Conservation (phyloP, 768 basidiomycete genomes). For the Mycena sanguinolenta region DNA sequence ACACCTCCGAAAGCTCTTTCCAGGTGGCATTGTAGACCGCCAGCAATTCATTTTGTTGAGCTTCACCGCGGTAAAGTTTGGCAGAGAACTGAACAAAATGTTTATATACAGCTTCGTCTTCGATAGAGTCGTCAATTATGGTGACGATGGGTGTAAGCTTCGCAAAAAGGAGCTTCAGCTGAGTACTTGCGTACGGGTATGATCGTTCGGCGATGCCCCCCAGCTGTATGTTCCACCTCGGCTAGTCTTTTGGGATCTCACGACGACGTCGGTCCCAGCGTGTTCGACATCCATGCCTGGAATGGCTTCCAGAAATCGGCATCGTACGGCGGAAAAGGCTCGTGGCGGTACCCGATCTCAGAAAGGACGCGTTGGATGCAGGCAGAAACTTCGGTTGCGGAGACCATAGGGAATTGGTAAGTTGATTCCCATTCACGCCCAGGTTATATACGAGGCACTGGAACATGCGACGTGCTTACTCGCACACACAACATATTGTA, state of each 20-base stretch:
- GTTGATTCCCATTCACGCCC: background rate
- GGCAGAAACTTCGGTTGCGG: background rate
- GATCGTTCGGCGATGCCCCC: constrained; percentile 11
- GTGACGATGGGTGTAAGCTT: constrained; percentile 17
- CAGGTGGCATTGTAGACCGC: constrained; percentile 11
- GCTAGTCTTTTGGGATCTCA: constrained; percentile 2
- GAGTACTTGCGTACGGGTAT: constrained; percentile 11
- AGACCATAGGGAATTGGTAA: background rate
- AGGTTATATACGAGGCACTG: too few species aligned
- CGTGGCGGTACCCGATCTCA: constrained; percentile 17
- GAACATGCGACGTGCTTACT: too few species aligned
- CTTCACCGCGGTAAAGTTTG: constrained; percentile 7
- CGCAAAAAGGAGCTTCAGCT: constrained; percentile 20
- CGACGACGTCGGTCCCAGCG: constrained; percentile 11
- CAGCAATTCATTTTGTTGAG: constrained; percentile 13
- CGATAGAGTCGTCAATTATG: constrained; percentile 26
- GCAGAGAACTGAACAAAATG: constrained; percentile 15
- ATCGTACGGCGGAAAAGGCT: constrained; percentile 9
- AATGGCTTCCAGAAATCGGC: constrained; percentile 8
- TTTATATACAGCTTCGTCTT: background rate
- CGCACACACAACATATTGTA: too few species aligned
- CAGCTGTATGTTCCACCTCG: constrained; percentile 19
- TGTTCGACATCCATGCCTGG: constrained; percentile 9
- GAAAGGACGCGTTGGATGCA: constrained; percentile 5
- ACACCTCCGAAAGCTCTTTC: constrained; percentile 12